Conservation (phyloP, 306 rosid genomes). For the Fagus sylvatica region DNA sequence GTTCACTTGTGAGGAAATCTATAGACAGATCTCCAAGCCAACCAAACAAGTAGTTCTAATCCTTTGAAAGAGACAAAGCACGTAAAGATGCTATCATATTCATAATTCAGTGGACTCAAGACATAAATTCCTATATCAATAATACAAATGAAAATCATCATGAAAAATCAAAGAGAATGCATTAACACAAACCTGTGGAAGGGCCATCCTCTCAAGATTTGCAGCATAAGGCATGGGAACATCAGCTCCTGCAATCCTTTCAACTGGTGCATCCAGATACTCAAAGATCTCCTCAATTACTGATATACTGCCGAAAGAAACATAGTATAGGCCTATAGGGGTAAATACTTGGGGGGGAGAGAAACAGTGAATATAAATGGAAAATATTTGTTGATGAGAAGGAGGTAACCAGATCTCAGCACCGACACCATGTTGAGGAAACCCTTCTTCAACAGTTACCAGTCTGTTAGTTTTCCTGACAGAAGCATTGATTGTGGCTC, state of each 20-base stretch:
- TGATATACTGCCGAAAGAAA: constrained; percentile 61
- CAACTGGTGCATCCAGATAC: constrained; percentile 94
- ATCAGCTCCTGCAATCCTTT: constrained; percentile 93
- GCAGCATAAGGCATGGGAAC: constrained; percentile 98
- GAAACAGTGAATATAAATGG: constrained; percentile 11
- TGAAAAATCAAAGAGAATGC: too few relatives aligned
- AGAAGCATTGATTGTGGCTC: constrained; percentile 80
- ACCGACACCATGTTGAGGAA: constrained; percentile 99
- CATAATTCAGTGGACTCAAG: too few relatives aligned
- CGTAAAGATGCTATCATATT: too few relatives aligned
- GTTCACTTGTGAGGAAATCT: too few relatives aligned
- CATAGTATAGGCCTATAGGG: neutral
- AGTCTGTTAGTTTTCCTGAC: constrained; percentile 92
- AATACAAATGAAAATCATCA: too few relatives aligned
- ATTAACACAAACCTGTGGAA: constrained; percentile 67
- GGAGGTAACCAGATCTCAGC: constrained; percentile 87
- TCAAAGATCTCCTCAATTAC: constrained; percentile 93
- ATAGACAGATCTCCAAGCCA: too few relatives aligned
- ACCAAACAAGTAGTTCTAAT: too few relatives aligned
- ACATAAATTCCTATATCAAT: too few relatives aligned
- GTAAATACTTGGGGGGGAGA: too few relatives aligned
- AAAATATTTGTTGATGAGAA: constrained; percentile 14
- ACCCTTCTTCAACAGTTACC: constrained; percentile 96
- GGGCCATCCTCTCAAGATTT: constrained; percentile 88
- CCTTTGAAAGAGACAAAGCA: too few relatives aligned